Percentiles rank a stretch among this genome's conserved stretches.
These are phyloP conservation scores for Cutaneotrichosporon sp. DNA, from an alignment of 1,284 basidiomycete genomes.

Conservation along the genomic window DNA sequence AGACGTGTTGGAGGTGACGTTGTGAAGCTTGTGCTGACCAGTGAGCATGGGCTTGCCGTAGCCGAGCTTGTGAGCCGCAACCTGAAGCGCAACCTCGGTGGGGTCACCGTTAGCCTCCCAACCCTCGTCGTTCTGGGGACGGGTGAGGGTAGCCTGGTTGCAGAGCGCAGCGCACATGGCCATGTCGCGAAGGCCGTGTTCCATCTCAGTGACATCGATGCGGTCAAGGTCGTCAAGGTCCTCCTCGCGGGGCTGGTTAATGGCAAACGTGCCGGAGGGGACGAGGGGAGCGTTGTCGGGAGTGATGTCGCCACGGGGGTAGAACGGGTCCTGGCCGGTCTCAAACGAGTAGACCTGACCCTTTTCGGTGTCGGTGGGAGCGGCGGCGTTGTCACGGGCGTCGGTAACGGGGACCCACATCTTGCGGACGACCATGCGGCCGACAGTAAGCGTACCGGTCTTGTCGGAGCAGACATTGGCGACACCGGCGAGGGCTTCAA, in stretches of 20 bases:
- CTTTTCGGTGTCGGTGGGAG: slow-evolving; percentile 28
- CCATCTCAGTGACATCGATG: slow-evolving; percentile 30
- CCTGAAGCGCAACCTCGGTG: slow-evolving; percentile 62
- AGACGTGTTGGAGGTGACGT: background rate
- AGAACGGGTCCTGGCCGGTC: slow-evolving; percentile 49
- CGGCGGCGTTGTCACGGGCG: slow-evolving; percentile 23
- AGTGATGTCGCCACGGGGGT: slow-evolving; percentile 47
- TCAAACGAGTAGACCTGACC: slow-evolving; percentile 48
- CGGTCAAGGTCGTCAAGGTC: slow-evolving; percentile 21
- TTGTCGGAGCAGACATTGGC: slow-evolving; percentile 62
- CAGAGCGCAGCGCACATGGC: slow-evolving; percentile 50
- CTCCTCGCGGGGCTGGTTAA: slow-evolving; percentile 18
- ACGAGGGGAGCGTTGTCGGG: slow-evolving; percentile 23
- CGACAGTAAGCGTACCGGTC: slow-evolving; percentile 60
- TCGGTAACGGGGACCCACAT: slow-evolving; percentile 53
- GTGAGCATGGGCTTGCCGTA: slow-evolving; percentile 49
- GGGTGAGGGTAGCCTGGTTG: slow-evolving; percentile 51
- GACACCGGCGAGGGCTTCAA: slow-evolving; percentile 58
- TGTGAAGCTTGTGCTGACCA: slow-evolving; percentile 18
- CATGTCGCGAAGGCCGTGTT: slow-evolving; percentile 44
- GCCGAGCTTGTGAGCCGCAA: slow-evolving; percentile 55
- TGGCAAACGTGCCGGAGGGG: slow-evolving; percentile 23
- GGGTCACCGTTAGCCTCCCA: slow-evolving; percentile 67
- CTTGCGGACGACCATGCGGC: slow-evolving; percentile 55
- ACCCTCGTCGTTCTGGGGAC: slow-evolving; percentile 45